Percentiles rank a stretch among this genome's conserved stretches.
Conservation (phyloP, 768 basidiomycete species). For the Rhodotorula diobovata region DNA sequence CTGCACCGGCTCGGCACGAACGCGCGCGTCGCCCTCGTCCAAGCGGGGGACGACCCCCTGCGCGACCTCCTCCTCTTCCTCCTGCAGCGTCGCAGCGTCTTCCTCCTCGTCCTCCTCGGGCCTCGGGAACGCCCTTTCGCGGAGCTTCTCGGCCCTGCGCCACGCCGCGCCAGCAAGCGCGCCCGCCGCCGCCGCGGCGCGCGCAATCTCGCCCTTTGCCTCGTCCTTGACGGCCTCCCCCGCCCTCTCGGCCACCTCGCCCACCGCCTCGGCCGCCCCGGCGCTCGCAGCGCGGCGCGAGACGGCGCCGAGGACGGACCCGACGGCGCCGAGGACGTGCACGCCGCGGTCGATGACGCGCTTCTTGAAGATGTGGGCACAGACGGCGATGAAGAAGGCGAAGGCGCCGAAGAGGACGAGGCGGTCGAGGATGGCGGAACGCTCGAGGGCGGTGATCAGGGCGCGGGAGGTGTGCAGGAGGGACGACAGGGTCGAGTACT, state of each 20-base stretch:
- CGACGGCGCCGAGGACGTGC: conserved; percentile 52
- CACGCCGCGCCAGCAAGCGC: neutral
- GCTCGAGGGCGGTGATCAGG: conserved; percentile 80
- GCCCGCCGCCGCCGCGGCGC: conserved; percentile 9
- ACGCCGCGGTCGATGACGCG: conserved; percentile 74
- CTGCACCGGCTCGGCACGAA: neutral
- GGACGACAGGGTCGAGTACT: conserved; percentile 68
- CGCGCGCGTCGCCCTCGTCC: neutral
- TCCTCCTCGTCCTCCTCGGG: neutral
- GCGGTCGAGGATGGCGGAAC: conserved; percentile 87
- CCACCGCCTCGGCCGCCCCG: neutral
- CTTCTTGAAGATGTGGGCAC: conserved; percentile 81
- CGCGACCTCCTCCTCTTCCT: neutral
- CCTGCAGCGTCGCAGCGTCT: neutral
- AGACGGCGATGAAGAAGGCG: conserved; percentile 73
- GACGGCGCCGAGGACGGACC: neutral
- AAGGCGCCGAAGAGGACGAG: conserved; percentile 75
- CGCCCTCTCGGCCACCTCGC: neutral
- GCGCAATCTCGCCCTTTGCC: neutral
- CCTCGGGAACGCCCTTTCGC: neutral
- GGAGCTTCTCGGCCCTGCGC: neutral
- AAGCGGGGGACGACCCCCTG: neutral
- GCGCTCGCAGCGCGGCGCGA: neutral
- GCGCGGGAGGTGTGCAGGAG: conserved; percentile 74
- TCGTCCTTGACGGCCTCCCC: neutral